These are phyloP conservation scores for Diplogelasinospora grovesii DNA, from an alignment of 495 filamentous ascomycete species.

Conservation along the genomic window DNA sequence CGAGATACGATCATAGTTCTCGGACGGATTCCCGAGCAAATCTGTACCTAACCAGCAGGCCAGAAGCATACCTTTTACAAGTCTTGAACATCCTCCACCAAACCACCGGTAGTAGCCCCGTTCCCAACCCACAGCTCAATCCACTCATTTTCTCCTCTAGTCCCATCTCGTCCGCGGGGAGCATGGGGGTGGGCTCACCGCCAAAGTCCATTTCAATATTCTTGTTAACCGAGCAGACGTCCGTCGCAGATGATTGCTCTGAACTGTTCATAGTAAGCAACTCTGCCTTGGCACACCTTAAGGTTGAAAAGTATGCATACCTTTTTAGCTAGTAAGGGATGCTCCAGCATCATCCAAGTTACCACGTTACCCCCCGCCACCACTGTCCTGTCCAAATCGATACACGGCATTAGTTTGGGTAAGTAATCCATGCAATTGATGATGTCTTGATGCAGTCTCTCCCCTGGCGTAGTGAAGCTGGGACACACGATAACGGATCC, in stretches of 20 bases:
- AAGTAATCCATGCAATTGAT: conserved; percentile 23
- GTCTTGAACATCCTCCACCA: no score
- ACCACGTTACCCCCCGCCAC: conserved; percentile 21
- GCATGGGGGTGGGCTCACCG: no score
- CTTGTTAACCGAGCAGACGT: no score
- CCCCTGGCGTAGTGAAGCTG: conserved; percentile 25
- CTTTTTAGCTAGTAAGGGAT: conserved; percentile 18
- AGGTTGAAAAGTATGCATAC: conserved; percentile 4
- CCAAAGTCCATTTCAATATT: no score
- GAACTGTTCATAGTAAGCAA: conserved; percentile 21
- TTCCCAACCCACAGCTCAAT: no score
- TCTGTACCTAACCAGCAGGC: no score
- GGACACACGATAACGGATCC: conserved; percentile 28
- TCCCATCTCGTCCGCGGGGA: no score
- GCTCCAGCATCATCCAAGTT: conserved; percentile 23
- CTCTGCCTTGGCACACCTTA: not conserved
- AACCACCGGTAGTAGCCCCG: no score
- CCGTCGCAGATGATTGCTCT: conserved; percentile 19
- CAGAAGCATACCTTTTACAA: no score
- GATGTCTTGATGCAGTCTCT: conserved; percentile 22
- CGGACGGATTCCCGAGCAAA: no score
- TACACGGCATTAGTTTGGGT: conserved; percentile 11
- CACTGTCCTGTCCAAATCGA: conserved; percentile 22
- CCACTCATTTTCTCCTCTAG: no score
- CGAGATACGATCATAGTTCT: no score